Conservation (phyloP, 805 yeast genomes). For the Saccharomycopsis amapae region DNA sequence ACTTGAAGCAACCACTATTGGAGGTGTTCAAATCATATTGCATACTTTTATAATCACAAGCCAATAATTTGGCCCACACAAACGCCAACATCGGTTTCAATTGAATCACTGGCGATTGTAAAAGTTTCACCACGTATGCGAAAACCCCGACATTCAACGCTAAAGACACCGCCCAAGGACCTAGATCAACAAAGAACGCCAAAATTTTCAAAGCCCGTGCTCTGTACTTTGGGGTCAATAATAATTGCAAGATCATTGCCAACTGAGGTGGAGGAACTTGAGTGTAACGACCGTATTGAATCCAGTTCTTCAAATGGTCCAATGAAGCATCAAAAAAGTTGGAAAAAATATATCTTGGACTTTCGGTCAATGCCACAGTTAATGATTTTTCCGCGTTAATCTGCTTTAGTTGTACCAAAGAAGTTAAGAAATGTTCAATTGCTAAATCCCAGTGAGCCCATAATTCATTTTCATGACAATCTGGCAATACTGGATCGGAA, state of each 20-base stretch:
- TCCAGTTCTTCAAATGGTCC: conserved; percentile 94
- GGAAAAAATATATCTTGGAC: conserved; percentile 66
- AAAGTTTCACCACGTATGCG: conserved; percentile 82
- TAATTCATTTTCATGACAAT: conserved; percentile 75
- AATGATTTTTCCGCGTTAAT: conserved; percentile 11
- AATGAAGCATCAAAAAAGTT: conserved; percentile 89
- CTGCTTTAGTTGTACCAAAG: conserved; percentile 43
- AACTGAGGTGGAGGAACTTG: conserved; percentile 90
- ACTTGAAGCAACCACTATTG: conserved; percentile 12
- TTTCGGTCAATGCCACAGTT: conserved; percentile 22
- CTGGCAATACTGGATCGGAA: conserved; percentile 92
- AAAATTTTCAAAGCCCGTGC: conserved; percentile 78
- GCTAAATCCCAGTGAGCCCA: conserved; percentile 99
- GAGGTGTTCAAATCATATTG: conserved; percentile 65
- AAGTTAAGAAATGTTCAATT: conserved; percentile 84
- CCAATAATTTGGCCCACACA: conserved; percentile 97
- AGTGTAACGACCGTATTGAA: conserved; percentile 79
- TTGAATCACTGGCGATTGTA: conserved; percentile 94
- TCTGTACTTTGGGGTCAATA: conserved; percentile 90
- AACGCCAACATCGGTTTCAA: conserved; percentile 89
- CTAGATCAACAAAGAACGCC: conserved; percentile 82
- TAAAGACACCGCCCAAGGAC: conserved; percentile 95
- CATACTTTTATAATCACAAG: conserved; percentile 83
- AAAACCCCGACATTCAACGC: conserved; percentile 93
- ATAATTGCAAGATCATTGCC: conserved; percentile 88